These are phyloP conservation scores for Globisporangium splendens DNA, from an alignment of 352 stramenopile species.

Conservation along the genomic window DNA sequence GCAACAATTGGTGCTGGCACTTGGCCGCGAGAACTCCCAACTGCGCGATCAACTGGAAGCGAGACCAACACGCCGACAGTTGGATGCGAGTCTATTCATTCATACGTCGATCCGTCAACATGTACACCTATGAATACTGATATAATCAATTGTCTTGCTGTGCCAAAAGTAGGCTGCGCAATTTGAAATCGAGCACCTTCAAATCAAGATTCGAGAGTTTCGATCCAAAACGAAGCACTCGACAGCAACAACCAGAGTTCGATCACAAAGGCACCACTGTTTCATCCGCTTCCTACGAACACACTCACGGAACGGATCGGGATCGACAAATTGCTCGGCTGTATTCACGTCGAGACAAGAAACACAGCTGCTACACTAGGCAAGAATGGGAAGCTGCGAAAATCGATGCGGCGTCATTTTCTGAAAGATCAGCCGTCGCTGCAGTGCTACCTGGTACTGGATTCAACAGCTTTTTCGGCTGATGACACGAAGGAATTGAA, in stretches of 20 bases:
- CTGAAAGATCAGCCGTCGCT: conserved; percentile 16
- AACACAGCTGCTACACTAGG: too few species aligned
- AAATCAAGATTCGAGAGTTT: not conserved
- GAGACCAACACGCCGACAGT: conserved; percentile 13
- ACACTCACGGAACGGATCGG: conserved; percentile 25
- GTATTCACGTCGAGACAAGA: conserved; percentile 26
- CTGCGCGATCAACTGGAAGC: conserved; percentile 21
- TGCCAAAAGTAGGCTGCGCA: conserved; percentile 4
- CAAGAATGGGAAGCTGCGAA: not conserved
- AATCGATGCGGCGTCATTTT: conserved; percentile 13
- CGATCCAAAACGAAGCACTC: not conserved
- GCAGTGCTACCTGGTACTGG: conserved; percentile 26
- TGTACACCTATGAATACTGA: not conserved
- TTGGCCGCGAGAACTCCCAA: conserved; percentile 23
- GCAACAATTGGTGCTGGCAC: conserved; percentile 7
- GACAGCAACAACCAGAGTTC: not conserved
- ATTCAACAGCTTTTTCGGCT: conserved; percentile 8
- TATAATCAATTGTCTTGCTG: not conserved
- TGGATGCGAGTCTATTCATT: conserved; percentile 12
- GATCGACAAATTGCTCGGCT: conserved; percentile 27
- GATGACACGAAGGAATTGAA: not conserved
- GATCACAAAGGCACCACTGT: not conserved
- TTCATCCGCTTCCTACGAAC: conserved; percentile 9
- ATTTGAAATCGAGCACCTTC: conserved; percentile 10
- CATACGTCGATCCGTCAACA: not conserved